phyloP scores from a whole-genome alignment of 2,329 filamentous ascomycete species.

The Delphinella strobiligena region DNA sequence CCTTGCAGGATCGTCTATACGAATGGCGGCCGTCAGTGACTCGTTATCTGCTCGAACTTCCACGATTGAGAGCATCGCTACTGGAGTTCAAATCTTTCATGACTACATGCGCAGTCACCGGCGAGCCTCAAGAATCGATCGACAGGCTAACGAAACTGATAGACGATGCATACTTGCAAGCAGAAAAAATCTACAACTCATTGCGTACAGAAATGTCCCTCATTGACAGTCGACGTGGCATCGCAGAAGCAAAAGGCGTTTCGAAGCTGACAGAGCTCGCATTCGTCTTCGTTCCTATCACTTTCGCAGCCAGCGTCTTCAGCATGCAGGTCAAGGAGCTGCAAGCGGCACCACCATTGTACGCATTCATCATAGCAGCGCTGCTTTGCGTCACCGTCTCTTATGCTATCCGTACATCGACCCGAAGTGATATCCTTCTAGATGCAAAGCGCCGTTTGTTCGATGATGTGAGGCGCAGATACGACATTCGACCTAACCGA shows the following conservation, averaged over 20 bases:
- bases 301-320: slow-evolving; percentile 18
- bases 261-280: slow-evolving; percentile 21
- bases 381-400: slow-evolving; percentile 6
- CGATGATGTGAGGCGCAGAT: not conserved
- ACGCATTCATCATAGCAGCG: slow-evolving; percentile 9
- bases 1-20: too few species aligned
- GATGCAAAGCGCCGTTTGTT: not conserved
- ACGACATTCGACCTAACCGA: not conserved
- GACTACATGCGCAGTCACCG: too few species aligned
- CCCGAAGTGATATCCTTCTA: slow-evolving; percentile 6
- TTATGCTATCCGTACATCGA: slow-evolving; percentile 8
- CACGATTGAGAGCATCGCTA: too few species aligned
- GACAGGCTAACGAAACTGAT: too few species aligned
- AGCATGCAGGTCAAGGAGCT: slow-evolving; percentile 20
- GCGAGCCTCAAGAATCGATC: too few species aligned
- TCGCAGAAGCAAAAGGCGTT: slow-evolving; percentile 20
- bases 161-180: too few species aligned
- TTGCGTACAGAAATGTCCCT: slow-evolving; percentile 26
- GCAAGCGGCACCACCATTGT: slow-evolving; percentile 11
- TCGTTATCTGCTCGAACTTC: too few species aligned
- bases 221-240: slow-evolving; percentile 17
- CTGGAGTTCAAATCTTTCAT: too few species aligned
- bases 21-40: too few species aligned
- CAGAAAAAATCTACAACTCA: slow-evolving; percentile 16
- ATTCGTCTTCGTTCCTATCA: slow-evolving; percentile 21